These are phyloP conservation scores for Erodium chrysanthum DNA, from an alignment of 441 rosid genomes.

Conservation along the genomic window DNA sequence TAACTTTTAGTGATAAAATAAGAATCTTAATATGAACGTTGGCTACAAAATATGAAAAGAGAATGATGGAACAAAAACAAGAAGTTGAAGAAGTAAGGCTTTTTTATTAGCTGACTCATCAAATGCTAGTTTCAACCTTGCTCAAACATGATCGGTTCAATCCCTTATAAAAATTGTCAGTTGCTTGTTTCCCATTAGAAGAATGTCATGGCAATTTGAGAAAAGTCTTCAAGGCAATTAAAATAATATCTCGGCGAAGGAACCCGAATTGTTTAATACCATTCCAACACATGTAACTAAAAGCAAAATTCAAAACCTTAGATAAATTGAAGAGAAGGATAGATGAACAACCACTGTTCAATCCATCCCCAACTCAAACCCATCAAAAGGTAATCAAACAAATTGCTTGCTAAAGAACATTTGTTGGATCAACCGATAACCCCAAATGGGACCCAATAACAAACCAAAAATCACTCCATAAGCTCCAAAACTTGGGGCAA, in stretches of 20 bases:
- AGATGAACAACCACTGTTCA: background rate
- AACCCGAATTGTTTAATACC: background rate
- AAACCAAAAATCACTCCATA: slow-evolving; percentile 1
- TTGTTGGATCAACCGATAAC: slow-evolving; percentile 1
- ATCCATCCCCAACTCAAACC: background rate
- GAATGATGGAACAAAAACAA: background rate
- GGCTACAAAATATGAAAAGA: background rate
- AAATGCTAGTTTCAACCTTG: background rate
- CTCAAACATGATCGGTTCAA: background rate
- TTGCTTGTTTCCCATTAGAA: slow-evolving; percentile 1
- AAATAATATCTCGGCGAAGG: background rate
- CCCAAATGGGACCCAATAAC: slow-evolving; percentile 5
- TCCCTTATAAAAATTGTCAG: background rate
- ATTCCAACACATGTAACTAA: background rate
- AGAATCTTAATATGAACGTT: background rate
- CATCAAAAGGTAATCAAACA: background rate
- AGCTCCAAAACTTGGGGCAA: background rate
- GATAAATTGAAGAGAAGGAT: background rate
- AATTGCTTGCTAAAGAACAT: background rate
- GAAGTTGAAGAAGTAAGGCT: background rate
- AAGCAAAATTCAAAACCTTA: background rate
- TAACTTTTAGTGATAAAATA: background rate
- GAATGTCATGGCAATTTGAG: background rate
- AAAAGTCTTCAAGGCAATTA: background rate
- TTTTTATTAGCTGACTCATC: background rate